Conservation (phyloP, 129 eudicot species). For the Rutidosis leptorrhynchoides region DNA sequence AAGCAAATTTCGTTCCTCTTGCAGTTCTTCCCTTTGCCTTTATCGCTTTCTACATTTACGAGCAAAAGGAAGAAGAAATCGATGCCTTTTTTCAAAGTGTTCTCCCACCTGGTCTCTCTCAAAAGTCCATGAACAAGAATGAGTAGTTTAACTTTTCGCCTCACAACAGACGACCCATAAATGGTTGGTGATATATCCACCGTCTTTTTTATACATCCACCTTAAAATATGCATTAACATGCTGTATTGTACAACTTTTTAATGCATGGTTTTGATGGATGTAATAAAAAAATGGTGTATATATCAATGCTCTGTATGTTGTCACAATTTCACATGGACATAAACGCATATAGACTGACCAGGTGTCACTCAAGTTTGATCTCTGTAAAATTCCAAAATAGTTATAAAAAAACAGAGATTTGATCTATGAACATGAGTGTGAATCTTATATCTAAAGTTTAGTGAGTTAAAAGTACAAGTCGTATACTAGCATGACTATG, state of each 20-base stretch:
- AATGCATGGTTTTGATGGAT: no score
- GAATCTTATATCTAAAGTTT: background rate
- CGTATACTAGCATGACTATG: background rate
- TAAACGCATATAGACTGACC: background rate
- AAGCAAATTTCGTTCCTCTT: slow-evolving; percentile 5
- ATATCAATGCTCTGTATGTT: no score
- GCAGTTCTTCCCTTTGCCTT: slow-evolving; percentile 60
- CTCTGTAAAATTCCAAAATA: background rate
- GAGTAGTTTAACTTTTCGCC: slow-evolving; percentile 4
- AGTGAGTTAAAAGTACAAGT: background rate
- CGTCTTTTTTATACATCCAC: no score
- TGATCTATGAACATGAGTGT: background rate
- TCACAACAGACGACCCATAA: background rate
- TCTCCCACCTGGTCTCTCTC: slow-evolving; percentile 32
- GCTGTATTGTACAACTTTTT: no score
- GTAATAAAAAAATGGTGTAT: no score
- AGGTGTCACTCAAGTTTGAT: background rate
- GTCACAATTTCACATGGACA: background rate
- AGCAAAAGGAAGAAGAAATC: slow-evolving; percentile 61
- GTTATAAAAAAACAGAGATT: background rate
- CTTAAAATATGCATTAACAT: no score
- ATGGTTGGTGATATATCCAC: no score
- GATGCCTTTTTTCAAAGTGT: slow-evolving; percentile 38
- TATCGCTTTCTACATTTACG: slow-evolving; percentile 51
- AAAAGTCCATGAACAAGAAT: slow-evolving; percentile 6